phyloP scores from a whole-genome alignment of 225 moss, liverwort and hornwort species.

The Thuidium tamariscinum region DNA sequence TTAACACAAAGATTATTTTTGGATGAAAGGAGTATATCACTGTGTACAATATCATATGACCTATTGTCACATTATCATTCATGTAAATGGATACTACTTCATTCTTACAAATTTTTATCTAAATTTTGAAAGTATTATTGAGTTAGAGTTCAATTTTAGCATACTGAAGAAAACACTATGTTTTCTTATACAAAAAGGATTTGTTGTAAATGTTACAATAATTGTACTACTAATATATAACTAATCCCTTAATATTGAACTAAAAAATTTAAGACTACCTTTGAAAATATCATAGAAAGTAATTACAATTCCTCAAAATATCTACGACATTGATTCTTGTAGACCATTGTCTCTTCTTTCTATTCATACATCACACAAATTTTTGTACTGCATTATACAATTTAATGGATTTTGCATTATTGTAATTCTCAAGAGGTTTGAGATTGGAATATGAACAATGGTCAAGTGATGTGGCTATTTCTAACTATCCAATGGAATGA shows the following conservation, averaged over 20 bases:
- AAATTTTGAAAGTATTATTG: background rate
- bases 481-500: fast-evolving
- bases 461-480: fast-evolving
- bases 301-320: fast-evolving
- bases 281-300: background rate
- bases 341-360: background rate
- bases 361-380: background rate
- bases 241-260: fast-evolving
- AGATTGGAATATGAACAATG: background rate
- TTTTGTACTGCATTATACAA: background rate
- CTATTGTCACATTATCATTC: background rate
- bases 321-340: background rate
- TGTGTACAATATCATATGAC: background rate
- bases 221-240: fast-evolving
- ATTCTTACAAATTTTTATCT: background rate
- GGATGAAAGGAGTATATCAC: too few relatives aligned
- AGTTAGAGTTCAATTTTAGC: background rate
- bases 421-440: fast-evolving
- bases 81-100: fast-evolving
- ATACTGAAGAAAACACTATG: background rate
- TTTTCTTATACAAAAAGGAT: fast-evolving
- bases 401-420: background rate
- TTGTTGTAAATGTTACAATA: background rate
- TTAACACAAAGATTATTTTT: too few relatives aligned
- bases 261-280: fast-evolving